Evolutionary conservation across 2,329 filamentous ascomycete species (phyloP).

Genomic region (Pestalotiopsis sp.): DNA sequence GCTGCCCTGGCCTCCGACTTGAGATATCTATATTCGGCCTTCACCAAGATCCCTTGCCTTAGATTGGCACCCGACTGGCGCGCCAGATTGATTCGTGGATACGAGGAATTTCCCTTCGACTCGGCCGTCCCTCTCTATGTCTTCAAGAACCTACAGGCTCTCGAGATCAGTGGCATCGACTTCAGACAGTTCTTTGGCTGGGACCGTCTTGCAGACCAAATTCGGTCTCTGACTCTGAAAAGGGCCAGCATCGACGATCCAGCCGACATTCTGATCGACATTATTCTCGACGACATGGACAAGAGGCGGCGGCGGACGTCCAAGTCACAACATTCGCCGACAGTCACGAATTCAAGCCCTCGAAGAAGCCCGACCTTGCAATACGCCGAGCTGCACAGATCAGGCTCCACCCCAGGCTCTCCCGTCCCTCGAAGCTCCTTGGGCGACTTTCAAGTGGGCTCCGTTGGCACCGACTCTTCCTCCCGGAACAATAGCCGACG

Average conservation of each 20-base stretch:
- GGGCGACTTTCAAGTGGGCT: slow-evolving; percentile 59
- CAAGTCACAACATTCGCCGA: slow-evolving; percentile 81
- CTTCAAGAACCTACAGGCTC: slow-evolving; percentile 93
- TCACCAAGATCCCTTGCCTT: slow-evolving; percentile 95
- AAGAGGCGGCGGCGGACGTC: slow-evolving; percentile 85
- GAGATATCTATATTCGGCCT: slow-evolving; percentile 96
- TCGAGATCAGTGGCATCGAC: slow-evolving; percentile 95
- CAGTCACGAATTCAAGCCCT: slow-evolving; percentile 65
- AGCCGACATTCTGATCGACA: slow-evolving; percentile 85
- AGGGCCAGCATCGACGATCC: slow-evolving; percentile 87
- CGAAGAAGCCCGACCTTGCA: slow-evolving; percentile 65
- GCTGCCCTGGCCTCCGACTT: slow-evolving; percentile 82
- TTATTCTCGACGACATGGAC: slow-evolving; percentile 96
- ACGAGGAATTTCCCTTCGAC: slow-evolving; percentile 97
- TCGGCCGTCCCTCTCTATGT: slow-evolving; percentile 94
- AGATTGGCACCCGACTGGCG: slow-evolving; percentile 90
- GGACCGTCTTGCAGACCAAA: slow-evolving; percentile 90
- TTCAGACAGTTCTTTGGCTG: slow-evolving; percentile 97
- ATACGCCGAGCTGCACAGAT: slow-evolving; percentile 68
- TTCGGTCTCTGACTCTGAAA: slow-evolving; percentile 87
- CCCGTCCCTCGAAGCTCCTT: slow-evolving; percentile 51
- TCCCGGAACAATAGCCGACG: slow-evolving; percentile 38
- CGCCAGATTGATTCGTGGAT: slow-evolving; percentile 85
- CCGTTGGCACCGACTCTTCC: slow-evolving; percentile 52
- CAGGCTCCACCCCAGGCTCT: slow-evolving; percentile 70